Evolutionary conservation across 306 rosid genomes (phyloP).

Genomic region (Astragalus glycyphyllos): DNA sequence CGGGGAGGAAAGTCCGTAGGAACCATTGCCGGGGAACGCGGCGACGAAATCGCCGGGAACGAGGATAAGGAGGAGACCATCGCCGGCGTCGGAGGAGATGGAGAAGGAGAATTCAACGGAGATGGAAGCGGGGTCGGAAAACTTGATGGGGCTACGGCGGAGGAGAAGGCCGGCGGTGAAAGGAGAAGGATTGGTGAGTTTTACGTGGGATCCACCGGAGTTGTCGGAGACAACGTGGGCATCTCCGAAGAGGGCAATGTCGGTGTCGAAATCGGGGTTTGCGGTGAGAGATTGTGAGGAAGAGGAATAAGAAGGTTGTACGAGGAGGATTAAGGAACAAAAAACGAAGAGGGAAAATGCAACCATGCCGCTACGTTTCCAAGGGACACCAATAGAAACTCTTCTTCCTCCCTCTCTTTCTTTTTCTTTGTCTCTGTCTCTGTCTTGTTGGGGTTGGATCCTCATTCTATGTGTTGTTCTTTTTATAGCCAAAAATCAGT

Average conservation of each 20-base stretch:
- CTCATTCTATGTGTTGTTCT: background rate
- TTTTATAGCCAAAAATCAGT: background rate
- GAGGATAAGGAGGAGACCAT: slow-evolving; percentile 50
- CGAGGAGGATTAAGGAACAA: slow-evolving; percentile 36
- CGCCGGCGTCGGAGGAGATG: slow-evolving; percentile 51
- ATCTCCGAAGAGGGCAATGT: slow-evolving; percentile 59
- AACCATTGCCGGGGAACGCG: slow-evolving; percentile 38
- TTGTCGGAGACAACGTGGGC: slow-evolving; percentile 47
- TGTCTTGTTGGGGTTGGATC: slow-evolving; percentile 1
- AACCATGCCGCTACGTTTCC: slow-evolving; percentile 51
- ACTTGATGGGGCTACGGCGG: slow-evolving; percentile 42
- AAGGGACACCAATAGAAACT: slow-evolving; percentile 2
- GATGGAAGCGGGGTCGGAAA: slow-evolving; percentile 49
- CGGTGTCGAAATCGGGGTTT: slow-evolving; percentile 51
- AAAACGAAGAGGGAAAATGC: slow-evolving; percentile 41
- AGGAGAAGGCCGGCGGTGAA: slow-evolving; percentile 64
- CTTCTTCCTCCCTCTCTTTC: background rate
- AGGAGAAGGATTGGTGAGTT: slow-evolving; percentile 47
- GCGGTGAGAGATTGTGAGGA: slow-evolving; percentile 36
- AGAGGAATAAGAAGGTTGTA: slow-evolving; percentile 47
- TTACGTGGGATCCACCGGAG: slow-evolving; percentile 46
- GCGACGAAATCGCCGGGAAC: slow-evolving; percentile 41
- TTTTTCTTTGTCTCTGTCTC: background rate
- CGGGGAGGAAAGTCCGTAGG: slow-evolving; percentile 44
- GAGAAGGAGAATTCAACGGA: slow-evolving; percentile 58